Base-by-base conservation (phyloP, 2,329 filamentous ascomycete species). In the Fusarium anguioides region DNA sequence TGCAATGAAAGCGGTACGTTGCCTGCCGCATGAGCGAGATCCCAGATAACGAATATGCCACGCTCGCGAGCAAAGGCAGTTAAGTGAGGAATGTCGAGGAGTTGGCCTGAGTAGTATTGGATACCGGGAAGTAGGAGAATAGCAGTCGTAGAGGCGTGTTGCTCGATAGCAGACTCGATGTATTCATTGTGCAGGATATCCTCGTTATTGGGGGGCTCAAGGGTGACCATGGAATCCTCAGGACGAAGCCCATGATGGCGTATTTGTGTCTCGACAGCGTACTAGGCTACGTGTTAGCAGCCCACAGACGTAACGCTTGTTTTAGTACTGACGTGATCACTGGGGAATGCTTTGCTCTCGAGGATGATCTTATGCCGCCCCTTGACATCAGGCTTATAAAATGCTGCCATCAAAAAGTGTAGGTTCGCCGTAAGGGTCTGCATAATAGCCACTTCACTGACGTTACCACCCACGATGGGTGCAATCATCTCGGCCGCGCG, bases 101-200 rank as follows among this genome's bases (percentile, higher is more conserved):
- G 87, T 75, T 96, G 93, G 53, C 93, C 93, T 1, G 90, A 94
- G 79, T 95, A 96, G 80, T 92, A 96, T 76, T 96, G 93, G 39
- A 96, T 89, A 15, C 91, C 93, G 0, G 93, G 91, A 3, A 96
- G 86, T 20, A 96, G 85, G 9, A 96, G 80, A 8, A 96, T 77
- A 3, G 92, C 91, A 1, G 91, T 87, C 10, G 84, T 85, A 3
- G 85, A 82, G 46, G 90, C 90, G 74, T 96, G 88, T 37, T 87
- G 78, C 55, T 91, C 88, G 70, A 96, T 94, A n/a, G 86, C 78
- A n/a, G 84, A 83, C 23, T 94, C 81, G 44, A 96, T 90, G 65
- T 89, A 83, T 48, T 88, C 83, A 1, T 89, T 94, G 1, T 84
- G 83, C 42, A 95, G 81, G 60, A 87, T 86, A 15, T 87, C 77